Base-by-base conservation (phyloP, 768 basidiomycete species). In the Collybiopsis confluens region DNA sequence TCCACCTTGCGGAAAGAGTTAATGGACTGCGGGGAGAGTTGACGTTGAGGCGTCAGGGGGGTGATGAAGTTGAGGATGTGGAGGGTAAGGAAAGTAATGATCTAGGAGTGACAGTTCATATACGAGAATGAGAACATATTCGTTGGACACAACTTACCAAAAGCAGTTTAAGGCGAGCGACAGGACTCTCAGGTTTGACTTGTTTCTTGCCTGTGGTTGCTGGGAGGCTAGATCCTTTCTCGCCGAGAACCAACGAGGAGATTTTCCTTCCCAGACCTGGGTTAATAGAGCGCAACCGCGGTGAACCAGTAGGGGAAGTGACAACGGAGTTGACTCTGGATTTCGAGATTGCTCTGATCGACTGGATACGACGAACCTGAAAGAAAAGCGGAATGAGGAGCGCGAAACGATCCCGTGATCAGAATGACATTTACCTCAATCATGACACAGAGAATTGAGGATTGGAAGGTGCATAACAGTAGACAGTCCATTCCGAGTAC, bases 21-120 rank as follows among this genome's bases (percentile, higher is more conserved):
- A 8, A 42, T 20, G 3, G 54, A 41, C 21, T 56, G 54, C 15
- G 30, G 16, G n/a, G 27, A 33, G 18, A 36, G 37, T 30, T 59
- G 77, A 60, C 68, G 82, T 59, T 54, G 81, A 66, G 60, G 82
- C 0, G 94, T 88, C 45, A 99, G 81, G 0, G 97, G 94, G 0
- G 95, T 90, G 67, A 87, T 88, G 55, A 98, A 81, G 74, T 98
- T 98, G 57, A 97, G 80, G 52, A 94, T 82, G 61, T 99, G 97
- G 2, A 99, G 72, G 0, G 85, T 85, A 59, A 96, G 77, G 81
- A 98, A 99, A 2, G 94, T 86, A 16, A 86, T 85, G 60, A 99
- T 92, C 85, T 87, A 58, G 11, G 44, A 4, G 54, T 30, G 18
- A 33, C 26, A 40, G 51, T 38, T n/a, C n/a, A n/a, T n/a, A n/a